Evolutionary conservation across 495 filamentous ascomycete species (phyloP).

Genomic region (Pyrenopolyporus hunteri): DNA sequence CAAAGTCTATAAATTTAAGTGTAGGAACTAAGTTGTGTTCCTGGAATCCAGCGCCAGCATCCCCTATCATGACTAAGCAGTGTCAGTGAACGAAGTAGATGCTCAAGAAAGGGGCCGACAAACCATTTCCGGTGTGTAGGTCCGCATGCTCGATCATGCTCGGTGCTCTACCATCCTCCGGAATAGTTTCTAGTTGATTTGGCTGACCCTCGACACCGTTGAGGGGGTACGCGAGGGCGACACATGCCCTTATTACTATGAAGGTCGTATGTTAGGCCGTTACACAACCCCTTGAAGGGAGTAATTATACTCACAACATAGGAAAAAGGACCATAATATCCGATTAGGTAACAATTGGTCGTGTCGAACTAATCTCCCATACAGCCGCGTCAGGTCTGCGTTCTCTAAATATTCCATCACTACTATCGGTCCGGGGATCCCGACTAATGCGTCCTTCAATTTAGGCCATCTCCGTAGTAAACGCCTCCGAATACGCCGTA

Average conservation of each 20-base stretch:
- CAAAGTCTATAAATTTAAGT: slow-evolving; percentile 25
- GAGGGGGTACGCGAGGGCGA: slow-evolving; percentile 17
- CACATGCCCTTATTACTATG: slow-evolving; percentile 22
- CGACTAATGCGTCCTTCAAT: background rate
- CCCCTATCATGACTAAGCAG: slow-evolving; percentile 17
- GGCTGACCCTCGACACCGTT: slow-evolving; percentile 1
- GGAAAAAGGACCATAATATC: slow-evolving; percentile 23
- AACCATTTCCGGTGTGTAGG: slow-evolving; percentile 3
- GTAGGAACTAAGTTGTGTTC: slow-evolving; percentile 18
- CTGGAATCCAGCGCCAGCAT: slow-evolving; percentile 1
- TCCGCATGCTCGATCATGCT: slow-evolving; percentile 16
- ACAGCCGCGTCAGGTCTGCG: slow-evolving; percentile 1
- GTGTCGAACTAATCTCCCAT: slow-evolving; percentile 2
- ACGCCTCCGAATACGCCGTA: background rate
- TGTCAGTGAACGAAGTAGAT: background rate
- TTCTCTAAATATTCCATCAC: slow-evolving; percentile 23
- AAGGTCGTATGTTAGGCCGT: background rate
- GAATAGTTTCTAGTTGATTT: slow-evolving; percentile 8
- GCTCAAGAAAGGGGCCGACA: background rate
- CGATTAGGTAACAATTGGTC: slow-evolving; percentile 16
- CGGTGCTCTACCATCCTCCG: slow-evolving; percentile 5
- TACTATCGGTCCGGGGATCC: slow-evolving; percentile 4
- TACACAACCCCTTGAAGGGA: background rate
- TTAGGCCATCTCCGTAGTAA: background rate
- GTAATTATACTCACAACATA: slow-evolving; percentile 9